Percentiles rank a stretch among this genome's conserved stretches.
phyloP scores from a whole-genome alignment of 129 eudicot species.

The Flaveria bidentis region DNA sequence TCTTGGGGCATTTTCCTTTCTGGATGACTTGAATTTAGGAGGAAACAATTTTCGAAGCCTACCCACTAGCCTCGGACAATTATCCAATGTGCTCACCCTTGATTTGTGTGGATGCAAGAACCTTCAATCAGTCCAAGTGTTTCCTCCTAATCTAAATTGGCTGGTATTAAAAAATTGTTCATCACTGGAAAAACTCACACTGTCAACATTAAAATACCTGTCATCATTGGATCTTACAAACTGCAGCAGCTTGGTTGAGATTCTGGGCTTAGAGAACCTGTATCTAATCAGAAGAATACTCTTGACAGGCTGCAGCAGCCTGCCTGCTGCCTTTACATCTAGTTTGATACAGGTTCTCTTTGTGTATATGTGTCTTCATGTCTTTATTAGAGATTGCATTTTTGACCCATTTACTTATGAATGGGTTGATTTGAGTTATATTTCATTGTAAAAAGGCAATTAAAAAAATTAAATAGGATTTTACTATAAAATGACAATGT shows the following conservation, averaged over 20 bases:
- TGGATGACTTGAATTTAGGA: neutral
- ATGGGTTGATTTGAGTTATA: neutral
- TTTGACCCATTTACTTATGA: neutral
- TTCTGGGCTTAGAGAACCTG: slow-evolving; percentile 18
- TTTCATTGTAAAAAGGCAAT: neutral
- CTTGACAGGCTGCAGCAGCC: slow-evolving; percentile 22
- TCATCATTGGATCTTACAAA: neutral
- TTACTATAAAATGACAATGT: neutral
- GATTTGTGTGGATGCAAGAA: slow-evolving; percentile 9
- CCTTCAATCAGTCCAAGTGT: slow-evolving; percentile 16
- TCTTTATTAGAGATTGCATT: neutral
- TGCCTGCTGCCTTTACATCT: slow-evolving; percentile 8
- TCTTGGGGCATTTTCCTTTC: slow-evolving; percentile 2
- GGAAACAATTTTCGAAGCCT: slow-evolving; percentile 15
- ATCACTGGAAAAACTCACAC: slow-evolving; percentile 15
- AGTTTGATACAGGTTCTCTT: slow-evolving; percentile 28
- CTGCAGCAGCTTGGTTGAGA: slow-evolving; percentile 21
- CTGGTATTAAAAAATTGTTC: neutral
- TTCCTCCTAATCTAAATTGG: slow-evolving; percentile 17
- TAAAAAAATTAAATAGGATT: neutral
- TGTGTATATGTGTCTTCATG: slow-evolving; percentile 3
- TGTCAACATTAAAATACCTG: slow-evolving; percentile 2
- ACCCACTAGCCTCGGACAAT: slow-evolving; percentile 15
- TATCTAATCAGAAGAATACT: neutral
- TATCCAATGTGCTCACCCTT: slow-evolving; percentile 7